These are phyloP conservation scores for Pestalotiopsis sp. DNA, from an alignment of 2,329 filamentous ascomycete species.

Conservation along the genomic window DNA sequence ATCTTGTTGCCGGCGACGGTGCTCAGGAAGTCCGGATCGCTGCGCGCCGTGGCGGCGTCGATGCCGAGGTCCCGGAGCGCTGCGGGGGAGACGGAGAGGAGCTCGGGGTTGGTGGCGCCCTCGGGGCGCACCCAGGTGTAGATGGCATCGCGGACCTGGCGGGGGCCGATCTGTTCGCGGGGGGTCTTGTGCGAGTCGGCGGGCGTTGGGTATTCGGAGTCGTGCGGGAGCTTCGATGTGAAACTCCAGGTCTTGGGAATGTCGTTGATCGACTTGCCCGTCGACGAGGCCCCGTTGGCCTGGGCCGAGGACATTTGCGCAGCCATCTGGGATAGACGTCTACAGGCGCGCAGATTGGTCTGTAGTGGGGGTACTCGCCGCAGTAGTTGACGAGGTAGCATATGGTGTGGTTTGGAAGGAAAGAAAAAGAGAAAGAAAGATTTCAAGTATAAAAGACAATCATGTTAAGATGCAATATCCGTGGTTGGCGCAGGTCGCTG, in stretches of 20 bases:
- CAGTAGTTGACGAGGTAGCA: conserved; percentile 37
- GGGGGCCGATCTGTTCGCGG: conserved; percentile 74
- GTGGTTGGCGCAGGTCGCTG: background rate
- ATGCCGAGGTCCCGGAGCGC: conserved; percentile 85
- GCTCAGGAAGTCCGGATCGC: conserved; percentile 72
- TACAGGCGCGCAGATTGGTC: conserved; percentile 3
- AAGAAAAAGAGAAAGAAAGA: background rate
- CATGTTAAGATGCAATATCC: background rate
- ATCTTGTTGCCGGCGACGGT: conserved; percentile 83
- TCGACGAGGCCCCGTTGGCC: conserved; percentile 16
- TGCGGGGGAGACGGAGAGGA: conserved; percentile 78
- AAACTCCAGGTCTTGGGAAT: conserved; percentile 69
- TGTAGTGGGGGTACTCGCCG: conserved; percentile 24
- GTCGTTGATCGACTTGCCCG: conserved; percentile 44
- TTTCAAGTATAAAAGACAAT: background rate
- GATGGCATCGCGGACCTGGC: conserved; percentile 80
- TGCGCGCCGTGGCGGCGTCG: conserved; percentile 62
- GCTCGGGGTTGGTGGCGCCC: conserved; percentile 69
- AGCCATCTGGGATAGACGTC: conserved; percentile 33
- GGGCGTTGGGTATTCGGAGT: conserved; percentile 79
- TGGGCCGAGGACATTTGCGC: conserved; percentile 29
- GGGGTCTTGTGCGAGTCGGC: conserved; percentile 79
- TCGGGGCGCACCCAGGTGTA: conserved; percentile 93
- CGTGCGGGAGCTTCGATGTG: conserved; percentile 71
- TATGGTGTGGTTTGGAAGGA: conserved; percentile 18